These are phyloP conservation scores for Phytophthora colocasiae DNA, from an alignment of 352 stramenopile genomes.

Conservation along the genomic window DNA sequence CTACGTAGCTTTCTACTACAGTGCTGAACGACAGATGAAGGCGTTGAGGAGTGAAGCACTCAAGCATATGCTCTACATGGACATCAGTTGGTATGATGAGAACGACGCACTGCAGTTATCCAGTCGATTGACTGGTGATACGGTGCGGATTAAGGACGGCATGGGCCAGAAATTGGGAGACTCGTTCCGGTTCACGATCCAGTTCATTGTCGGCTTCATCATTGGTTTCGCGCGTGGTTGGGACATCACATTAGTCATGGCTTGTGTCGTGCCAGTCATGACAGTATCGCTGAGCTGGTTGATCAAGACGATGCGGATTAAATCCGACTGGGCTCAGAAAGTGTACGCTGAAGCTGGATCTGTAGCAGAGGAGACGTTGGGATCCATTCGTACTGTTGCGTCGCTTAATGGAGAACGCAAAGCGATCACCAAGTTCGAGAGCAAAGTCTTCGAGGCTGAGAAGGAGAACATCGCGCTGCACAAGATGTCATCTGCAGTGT, in stretches of 20 bases:
- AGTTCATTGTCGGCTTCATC: slow-evolving; percentile 45
- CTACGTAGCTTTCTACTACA: slow-evolving; percentile 21
- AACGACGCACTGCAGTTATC: slow-evolving; percentile 44
- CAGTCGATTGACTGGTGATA: slow-evolving; percentile 47
- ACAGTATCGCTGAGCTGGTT: slow-evolving; percentile 38
- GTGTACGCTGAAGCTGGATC: slow-evolving; percentile 52
- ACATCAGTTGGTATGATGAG: slow-evolving; percentile 53
- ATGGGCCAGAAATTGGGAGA: slow-evolving; percentile 57
- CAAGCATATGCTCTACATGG: slow-evolving; percentile 52
- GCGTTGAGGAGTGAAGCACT: slow-evolving; percentile 35
- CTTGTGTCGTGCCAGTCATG: slow-evolving; percentile 43
- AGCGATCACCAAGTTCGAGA: slow-evolving; percentile 42
- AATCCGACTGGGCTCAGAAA: slow-evolving; percentile 39
- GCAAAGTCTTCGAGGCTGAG: slow-evolving; percentile 38
- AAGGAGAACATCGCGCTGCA: slow-evolving; percentile 44
- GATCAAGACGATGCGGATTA: slow-evolving; percentile 43
- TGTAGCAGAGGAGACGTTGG: slow-evolving; percentile 54
- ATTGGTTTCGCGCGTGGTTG: slow-evolving; percentile 51
- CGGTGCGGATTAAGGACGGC: slow-evolving; percentile 57
- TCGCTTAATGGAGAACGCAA: slow-evolving; percentile 47
- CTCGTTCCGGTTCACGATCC: slow-evolving; percentile 32
- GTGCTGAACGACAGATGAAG: slow-evolving; percentile 48
- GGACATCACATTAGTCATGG: slow-evolving; percentile 56
- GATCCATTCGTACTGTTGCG: slow-evolving; percentile 47
- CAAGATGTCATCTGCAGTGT: slow-evolving; percentile 41